These are phyloP conservation scores for Podospora pseudocomata DNA, from an alignment of 495 filamentous ascomycete genomes.

Conservation along the genomic window DNA sequence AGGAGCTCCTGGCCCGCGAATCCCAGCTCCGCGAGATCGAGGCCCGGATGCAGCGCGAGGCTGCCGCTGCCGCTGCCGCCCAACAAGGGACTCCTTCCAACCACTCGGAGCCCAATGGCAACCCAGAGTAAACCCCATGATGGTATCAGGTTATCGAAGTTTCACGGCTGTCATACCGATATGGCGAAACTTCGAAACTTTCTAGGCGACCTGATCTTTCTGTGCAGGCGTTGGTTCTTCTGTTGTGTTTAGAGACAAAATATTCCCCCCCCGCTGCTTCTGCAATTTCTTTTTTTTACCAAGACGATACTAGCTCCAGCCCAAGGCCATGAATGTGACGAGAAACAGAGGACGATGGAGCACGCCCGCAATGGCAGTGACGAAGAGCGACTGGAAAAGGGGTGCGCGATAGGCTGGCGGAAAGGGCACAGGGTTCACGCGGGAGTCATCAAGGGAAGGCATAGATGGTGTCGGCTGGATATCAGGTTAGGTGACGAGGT, in stretches of 20 bases:
- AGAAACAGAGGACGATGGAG: slow-evolving; percentile 18
- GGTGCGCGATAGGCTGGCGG: slow-evolving; percentile 6
- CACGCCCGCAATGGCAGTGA: slow-evolving; percentile 8
- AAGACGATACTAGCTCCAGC: slow-evolving; percentile 29
- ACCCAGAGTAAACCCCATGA: slow-evolving; percentile 38
- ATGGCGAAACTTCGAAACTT: slow-evolving; percentile 17
- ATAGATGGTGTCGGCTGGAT: background rate
- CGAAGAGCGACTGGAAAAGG: background rate
- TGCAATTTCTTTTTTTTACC: slow-evolving; percentile 28
- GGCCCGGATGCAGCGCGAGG: slow-evolving; percentile 57
- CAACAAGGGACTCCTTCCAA: slow-evolving; percentile 28
- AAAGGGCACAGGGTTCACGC: slow-evolving; percentile 4
- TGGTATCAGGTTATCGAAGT: slow-evolving; percentile 11
- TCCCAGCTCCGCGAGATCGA: slow-evolving; percentile 95
- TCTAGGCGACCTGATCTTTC: slow-evolving; percentile 28
- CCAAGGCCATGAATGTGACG: slow-evolving; percentile 27
- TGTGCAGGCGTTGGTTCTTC: slow-evolving; percentile 38
- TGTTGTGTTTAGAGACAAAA: slow-evolving; percentile 36
- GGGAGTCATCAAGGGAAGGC: background rate
- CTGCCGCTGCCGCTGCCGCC: slow-evolving; percentile 34
- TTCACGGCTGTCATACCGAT: slow-evolving; percentile 22
- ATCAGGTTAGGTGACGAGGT: slow-evolving; percentile 1
- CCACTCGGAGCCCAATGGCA: slow-evolving; percentile 48
- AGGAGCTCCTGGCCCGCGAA: slow-evolving; percentile 95
- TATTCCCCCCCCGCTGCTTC: slow-evolving; percentile 34